Conservation (phyloP, 2,329 filamentous ascomycete genomes). For the Balansia obtecta region DNA sequence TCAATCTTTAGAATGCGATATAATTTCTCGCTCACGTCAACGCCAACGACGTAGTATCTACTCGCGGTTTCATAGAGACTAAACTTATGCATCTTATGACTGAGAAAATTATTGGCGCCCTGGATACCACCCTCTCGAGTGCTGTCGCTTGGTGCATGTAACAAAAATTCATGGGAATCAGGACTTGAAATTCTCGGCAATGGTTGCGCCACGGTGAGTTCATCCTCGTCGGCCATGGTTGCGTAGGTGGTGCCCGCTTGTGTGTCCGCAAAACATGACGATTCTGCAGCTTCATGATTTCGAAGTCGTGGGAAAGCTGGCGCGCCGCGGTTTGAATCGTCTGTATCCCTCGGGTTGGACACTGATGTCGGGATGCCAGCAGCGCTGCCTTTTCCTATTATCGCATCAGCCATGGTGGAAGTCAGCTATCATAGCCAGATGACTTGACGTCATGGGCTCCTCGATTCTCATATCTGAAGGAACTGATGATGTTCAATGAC, state of each 20-base stretch:
- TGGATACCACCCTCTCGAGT: constrained; percentile 17
- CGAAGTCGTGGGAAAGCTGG: background rate
- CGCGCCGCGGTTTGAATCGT: background rate
- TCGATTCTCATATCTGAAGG: no score
- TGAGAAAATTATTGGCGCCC: constrained; percentile 23
- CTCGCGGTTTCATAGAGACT: constrained; percentile 93
- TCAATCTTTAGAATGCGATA: constrained; percentile 94
- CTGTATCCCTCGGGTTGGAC: background rate
- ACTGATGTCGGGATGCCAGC: background rate
- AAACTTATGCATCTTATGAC: constrained; percentile 82
- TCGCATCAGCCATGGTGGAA: background rate
- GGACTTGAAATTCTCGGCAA: constrained; percentile 32
- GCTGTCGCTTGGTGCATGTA: constrained; percentile 3
- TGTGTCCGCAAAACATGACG: background rate
- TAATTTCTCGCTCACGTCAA: constrained; percentile 76
- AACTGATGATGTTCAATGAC: no score
- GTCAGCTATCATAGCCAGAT: no score
- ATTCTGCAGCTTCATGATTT: background rate
- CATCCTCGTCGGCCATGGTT: background rate
- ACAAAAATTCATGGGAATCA: constrained; percentile 23
- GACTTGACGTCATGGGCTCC: no score
- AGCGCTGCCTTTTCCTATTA: background rate
- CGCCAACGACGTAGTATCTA: constrained; percentile 87
- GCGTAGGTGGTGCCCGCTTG: background rate
- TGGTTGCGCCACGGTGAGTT: background rate